Conservation (phyloP, 768 basidiomycete species). For the Mycena latifolia region DNA sequence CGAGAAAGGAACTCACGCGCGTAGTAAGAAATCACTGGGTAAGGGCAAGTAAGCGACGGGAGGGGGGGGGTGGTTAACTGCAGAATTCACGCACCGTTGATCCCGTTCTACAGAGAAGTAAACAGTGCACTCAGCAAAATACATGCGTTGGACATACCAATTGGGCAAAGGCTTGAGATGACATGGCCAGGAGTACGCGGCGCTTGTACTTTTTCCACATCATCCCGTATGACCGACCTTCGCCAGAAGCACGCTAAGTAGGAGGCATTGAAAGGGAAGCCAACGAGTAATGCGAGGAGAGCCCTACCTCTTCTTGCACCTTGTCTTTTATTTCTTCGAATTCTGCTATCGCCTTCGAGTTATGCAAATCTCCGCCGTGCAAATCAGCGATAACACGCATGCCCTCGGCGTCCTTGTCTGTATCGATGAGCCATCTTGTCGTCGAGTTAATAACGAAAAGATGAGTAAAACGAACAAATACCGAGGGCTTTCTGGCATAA, state of each 20-base stretch:
- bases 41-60: neutral
- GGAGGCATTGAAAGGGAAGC: neutral
- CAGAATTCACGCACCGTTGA: constrained; percentile 73
- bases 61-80: constrained; percentile 20
- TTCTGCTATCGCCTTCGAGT: constrained; percentile 81
- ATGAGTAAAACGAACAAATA: constrained; percentile 42
- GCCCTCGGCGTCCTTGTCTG: constrained; percentile 85
- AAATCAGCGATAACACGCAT: constrained; percentile 90
- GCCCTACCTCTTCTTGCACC: constrained; percentile 74
- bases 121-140: neutral
- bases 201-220: constrained; percentile 94
- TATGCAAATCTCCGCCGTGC: constrained; percentile 82
- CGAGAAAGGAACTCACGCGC: constrained; percentile 71
- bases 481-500: constrained; percentile 94
- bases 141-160: constrained; percentile 59
- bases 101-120: constrained; percentile 78
- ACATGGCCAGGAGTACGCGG: constrained; percentile 93
- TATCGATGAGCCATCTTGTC: constrained; percentile 91
- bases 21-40: constrained; percentile 92
- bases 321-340: constrained; percentile 91
- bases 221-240: constrained; percentile 77
- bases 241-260: constrained; percentile 82
- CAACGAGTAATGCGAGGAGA: neutral
- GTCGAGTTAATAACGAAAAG: neutral
- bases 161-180: constrained; percentile 95